Percentiles rank a stretch among this genome's conserved stretches.
Conservation (phyloP, 371 early-diverging fungal genomes). For the Coemansia sp. region DNA sequence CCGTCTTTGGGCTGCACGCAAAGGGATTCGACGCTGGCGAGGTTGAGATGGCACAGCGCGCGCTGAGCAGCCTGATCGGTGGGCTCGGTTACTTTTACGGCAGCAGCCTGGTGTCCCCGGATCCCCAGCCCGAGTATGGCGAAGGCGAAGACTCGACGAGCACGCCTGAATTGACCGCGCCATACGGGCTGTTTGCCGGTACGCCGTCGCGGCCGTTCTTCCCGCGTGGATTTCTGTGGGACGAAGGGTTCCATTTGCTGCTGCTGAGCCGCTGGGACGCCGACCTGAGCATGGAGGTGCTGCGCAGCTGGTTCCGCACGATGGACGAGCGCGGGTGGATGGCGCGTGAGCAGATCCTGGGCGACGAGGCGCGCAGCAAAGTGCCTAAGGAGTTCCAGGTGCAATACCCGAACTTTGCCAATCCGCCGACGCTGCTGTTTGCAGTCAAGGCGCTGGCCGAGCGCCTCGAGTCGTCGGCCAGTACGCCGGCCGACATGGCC, state of each 20-base stretch:
- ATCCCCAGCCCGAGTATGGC: slow-evolving; percentile 38
- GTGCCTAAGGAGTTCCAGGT: slow-evolving; percentile 89
- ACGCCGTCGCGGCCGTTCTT: slow-evolving; percentile 93
- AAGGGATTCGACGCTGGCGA: slow-evolving; percentile 66
- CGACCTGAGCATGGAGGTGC: slow-evolving; percentile 78
- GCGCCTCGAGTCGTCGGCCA: not conserved
- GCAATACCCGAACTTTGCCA: slow-evolving; percentile 90
- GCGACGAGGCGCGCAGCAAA: slow-evolving; percentile 90
- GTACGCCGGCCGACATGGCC: not conserved
- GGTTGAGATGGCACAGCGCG: slow-evolving; percentile 70
- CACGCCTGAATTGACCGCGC: slow-evolving; percentile 61
- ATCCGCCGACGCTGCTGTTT: slow-evolving; percentile 88
- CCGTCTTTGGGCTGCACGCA: slow-evolving; percentile 63
- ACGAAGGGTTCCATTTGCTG: slow-evolving; percentile 93
- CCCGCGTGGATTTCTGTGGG: slow-evolving; percentile 96
- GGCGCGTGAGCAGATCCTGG: slow-evolving; percentile 91
- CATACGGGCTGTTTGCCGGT: slow-evolving; percentile 75
- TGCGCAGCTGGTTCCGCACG: slow-evolving; percentile 75
- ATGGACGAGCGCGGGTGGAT: slow-evolving; percentile 93
- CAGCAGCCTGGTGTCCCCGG: slow-evolving; percentile 49
- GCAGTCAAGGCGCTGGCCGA: slow-evolving; percentile 56
- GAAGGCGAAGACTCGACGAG: slow-evolving; percentile 1
- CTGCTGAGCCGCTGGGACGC: slow-evolving; percentile 87
- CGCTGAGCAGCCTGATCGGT: slow-evolving; percentile 84
- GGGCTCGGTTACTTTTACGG: slow-evolving; percentile 76